Base-by-base conservation (phyloP, 495 filamentous ascomycete species). In the Xylaria telfairii region DNA sequence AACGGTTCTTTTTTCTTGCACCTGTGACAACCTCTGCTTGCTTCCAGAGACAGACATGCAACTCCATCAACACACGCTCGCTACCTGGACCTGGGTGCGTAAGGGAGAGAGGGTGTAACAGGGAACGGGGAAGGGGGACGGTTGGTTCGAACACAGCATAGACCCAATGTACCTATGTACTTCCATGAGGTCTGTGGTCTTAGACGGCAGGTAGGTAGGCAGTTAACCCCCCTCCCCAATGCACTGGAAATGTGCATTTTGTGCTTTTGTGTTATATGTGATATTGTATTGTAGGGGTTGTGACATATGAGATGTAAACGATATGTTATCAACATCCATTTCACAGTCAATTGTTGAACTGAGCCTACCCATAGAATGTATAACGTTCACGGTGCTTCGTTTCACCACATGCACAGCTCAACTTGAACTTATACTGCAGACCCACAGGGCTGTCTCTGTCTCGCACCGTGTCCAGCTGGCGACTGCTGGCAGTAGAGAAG, bases 381-480 rank as follows among this genome's bases (percentile, higher is more conserved):
- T 2, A 44, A 12, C n/a, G n/a, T n/a, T n/a, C n/a, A n/a, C n/a
- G n/a, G 15, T 44, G 41, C 41, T 44, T 44, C 41, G 41, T 44
- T 44, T n/a, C n/a, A n/a, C n/a, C n/a, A n/a, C n/a, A n/a, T n/a
- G n/a, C n/a, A n/a, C n/a, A n/a, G n/a, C n/a, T n/a, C n/a, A n/a
- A n/a, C n/a, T n/a, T n/a, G n/a, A n/a, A n/a, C n/a, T n/a, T n/a
- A n/a, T n/a, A n/a, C n/a, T n/a, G n/a, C n/a, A n/a, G n/a, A 13
- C 19, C 17, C 19, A 34, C 6, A 19, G 17, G 24, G 30, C 42
- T 30, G 37, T 19, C 19, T 19, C 19, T 7, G 32, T 4, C 39
- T 39, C 28, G 53, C 66, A 62, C 57, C 21, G 67, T 69, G 54
- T 7, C 28, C 57, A 63, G 67, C 12, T 69, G 67, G 6, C 19